A percentile compares a stretch with the other conserved stretches of the same genome.
These are phyloP conservation scores for Ochromonadaceae sp. DNA, from an alignment of 352 stramenopile species.

Conservation along the genomic window DNA sequence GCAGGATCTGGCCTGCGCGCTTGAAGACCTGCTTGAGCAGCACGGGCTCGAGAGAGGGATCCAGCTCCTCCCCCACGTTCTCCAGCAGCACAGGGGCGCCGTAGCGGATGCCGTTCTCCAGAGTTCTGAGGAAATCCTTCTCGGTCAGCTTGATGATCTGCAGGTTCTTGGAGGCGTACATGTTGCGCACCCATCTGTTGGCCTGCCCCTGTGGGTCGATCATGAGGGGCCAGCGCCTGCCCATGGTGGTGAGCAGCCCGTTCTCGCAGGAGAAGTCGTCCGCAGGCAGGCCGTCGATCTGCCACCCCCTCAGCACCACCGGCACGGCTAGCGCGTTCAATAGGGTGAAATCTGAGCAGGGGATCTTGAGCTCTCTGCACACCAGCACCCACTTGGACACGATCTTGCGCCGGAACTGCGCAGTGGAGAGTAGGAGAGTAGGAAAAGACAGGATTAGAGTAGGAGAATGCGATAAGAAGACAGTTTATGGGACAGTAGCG, in stretches of 20 bases:
- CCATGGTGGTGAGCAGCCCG: constrained; percentile 70
- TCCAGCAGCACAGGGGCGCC: constrained; percentile 71
- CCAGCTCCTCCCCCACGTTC: constrained; percentile 77
- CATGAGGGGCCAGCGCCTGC: constrained; percentile 72
- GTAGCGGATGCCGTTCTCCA: constrained; percentile 77
- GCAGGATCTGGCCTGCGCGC: constrained; percentile 57
- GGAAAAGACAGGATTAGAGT: neutral
- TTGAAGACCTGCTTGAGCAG: constrained; percentile 81
- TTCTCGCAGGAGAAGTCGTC: constrained; percentile 84
- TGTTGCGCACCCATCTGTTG: constrained; percentile 82
- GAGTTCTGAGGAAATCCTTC: constrained; percentile 65
- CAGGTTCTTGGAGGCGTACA: constrained; percentile 39
- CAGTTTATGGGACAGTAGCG: no score
- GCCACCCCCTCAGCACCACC: constrained; percentile 71
- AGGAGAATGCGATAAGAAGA: no score
- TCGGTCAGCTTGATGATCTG: constrained; percentile 30
- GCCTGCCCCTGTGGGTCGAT: constrained; percentile 80
- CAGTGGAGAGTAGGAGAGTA: constrained; percentile 23
- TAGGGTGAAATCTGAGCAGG: constrained; percentile 57
- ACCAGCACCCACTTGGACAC: constrained; percentile 58
- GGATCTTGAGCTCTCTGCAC: constrained; percentile 54
- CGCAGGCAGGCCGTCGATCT: constrained; percentile 68
- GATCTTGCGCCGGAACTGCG: constrained; percentile 37
- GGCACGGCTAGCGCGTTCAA: constrained; percentile 61
- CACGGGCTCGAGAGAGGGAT: constrained; percentile 75